phyloP scores from a whole-genome alignment of 1,139 yeast genomes.

The Pichia sp. region DNA sequence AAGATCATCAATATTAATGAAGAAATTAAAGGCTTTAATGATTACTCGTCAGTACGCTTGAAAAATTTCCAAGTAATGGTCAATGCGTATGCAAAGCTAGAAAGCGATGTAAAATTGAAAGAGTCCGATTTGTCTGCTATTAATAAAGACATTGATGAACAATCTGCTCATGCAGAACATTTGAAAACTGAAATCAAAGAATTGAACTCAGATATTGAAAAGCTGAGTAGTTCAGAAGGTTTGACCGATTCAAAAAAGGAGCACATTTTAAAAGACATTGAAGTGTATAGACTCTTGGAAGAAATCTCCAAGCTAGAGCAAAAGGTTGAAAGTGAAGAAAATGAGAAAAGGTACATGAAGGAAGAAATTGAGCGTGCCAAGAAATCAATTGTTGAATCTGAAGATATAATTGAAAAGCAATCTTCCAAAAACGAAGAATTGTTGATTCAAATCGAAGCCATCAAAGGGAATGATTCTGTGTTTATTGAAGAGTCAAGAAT shows the following conservation, averaged over 20 bases:
- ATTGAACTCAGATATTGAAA: conserved; percentile 6
- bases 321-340: conserved; percentile 32
- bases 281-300: conserved; percentile 28
- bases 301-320: conserved; percentile 35
- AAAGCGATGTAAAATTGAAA: conserved; percentile 8
- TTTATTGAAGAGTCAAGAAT: conserved; percentile 1
- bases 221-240: not conserved
- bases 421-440: conserved; percentile 1
- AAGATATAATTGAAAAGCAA: conserved; percentile 8
- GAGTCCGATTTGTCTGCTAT: conserved; percentile 9
- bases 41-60: conserved; percentile 23
- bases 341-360: conserved; percentile 59
- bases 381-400: conserved; percentile 45
- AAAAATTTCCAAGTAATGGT: conserved; percentile 16
- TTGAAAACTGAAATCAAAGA: conserved; percentile 18
- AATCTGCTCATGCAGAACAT: conserved; percentile 18
- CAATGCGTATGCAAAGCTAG: conserved; percentile 17
- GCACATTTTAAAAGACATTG: conserved; percentile 30
- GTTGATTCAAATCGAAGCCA: not conserved
- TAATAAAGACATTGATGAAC: conserved; percentile 12
- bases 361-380: conserved; percentile 57
- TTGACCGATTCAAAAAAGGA: not conserved
- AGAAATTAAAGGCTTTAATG: conserved; percentile 29
- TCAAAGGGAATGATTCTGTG: conserved; percentile 5
- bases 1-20: conserved; percentile 20